phyloP scores from a whole-genome alignment of 2,329 filamentous ascomycete genomes.

The Thelonectria blattea region DNA sequence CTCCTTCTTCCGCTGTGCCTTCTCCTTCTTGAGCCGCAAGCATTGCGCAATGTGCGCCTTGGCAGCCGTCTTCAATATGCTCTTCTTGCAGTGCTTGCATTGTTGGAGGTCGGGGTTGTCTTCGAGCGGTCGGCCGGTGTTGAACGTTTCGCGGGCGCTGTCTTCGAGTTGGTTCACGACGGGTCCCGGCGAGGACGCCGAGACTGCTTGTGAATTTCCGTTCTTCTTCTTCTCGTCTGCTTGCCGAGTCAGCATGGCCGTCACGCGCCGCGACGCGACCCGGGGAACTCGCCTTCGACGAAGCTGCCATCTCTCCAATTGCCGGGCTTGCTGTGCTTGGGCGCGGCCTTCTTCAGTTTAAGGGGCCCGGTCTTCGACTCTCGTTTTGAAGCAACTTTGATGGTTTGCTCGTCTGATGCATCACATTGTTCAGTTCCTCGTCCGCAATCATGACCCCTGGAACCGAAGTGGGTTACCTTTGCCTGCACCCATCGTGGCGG shows the following conservation, averaged over 20 bases:
- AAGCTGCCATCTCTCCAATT: conserved; percentile 75
- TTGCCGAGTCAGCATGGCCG: conserved; percentile 11
- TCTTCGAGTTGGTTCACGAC: conserved; percentile 76
- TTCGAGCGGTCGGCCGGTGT: conserved; percentile 80
- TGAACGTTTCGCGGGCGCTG: conserved; percentile 77
- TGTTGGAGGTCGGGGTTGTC: conserved; percentile 79
- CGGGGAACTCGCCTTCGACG: conserved; percentile 59
- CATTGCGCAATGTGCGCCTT: conserved; percentile 84
- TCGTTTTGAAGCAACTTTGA: conserved; percentile 68
- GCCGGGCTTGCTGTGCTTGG: conserved; percentile 69
- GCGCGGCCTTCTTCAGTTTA: conserved; percentile 67
- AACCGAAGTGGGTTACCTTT: conserved; percentile 39
- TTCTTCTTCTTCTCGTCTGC: conserved; percentile 63
- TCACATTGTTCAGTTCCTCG: conserved; percentile 25
- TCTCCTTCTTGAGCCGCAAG: conserved; percentile 82
- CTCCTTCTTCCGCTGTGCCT: conserved; percentile 78
- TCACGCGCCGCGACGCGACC: conserved; percentile 15
- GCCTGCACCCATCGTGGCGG: conserved; percentile 33
- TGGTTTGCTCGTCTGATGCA: conserved; percentile 62
- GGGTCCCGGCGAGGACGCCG: conserved; percentile 57
- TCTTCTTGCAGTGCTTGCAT: conserved; percentile 96
- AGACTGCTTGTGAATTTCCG: conserved; percentile 48
- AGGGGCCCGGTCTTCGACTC: conserved; percentile 57
- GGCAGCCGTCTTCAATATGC: conserved; percentile 75
- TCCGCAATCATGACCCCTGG: conserved; percentile 12